Evolutionary conservation across 306 rosid species (phyloP).

Genomic region (Morella rubra): DNA sequence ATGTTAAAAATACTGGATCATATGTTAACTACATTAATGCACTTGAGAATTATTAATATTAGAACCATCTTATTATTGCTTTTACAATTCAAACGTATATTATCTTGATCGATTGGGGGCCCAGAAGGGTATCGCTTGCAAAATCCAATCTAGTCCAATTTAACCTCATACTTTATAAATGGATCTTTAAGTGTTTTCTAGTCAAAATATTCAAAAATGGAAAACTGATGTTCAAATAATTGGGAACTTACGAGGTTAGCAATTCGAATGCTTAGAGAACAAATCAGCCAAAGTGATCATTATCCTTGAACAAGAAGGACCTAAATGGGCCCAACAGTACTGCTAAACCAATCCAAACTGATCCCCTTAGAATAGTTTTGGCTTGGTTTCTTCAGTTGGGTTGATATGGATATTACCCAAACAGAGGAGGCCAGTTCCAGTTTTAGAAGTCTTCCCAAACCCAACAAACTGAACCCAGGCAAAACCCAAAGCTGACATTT

Average conservation of each 20-base stretch:
- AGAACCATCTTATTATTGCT: no score
- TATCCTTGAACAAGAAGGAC: not conserved
- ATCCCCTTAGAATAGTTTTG: not conserved
- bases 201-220: not conserved
- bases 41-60: not conserved
- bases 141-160: not conserved
- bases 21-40: not conserved
- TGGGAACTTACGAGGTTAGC: not conserved
- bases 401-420: not conserved
- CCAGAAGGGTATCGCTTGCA: not conserved
- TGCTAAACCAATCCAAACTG: not conserved
- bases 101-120: no score
- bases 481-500: not conserved
- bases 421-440: not conserved
- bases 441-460: not conserved
- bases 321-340: not conserved
- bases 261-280: not conserved
- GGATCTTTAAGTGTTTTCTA: not conserved
- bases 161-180: not conserved
- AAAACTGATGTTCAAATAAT: not conserved
- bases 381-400: not conserved
- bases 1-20: not conserved
- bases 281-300: not conserved
- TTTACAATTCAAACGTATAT: no score
- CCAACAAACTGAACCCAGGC: not conserved